Conservation (phyloP, 257 asterid species). For the Plantago elongata region DNA sequence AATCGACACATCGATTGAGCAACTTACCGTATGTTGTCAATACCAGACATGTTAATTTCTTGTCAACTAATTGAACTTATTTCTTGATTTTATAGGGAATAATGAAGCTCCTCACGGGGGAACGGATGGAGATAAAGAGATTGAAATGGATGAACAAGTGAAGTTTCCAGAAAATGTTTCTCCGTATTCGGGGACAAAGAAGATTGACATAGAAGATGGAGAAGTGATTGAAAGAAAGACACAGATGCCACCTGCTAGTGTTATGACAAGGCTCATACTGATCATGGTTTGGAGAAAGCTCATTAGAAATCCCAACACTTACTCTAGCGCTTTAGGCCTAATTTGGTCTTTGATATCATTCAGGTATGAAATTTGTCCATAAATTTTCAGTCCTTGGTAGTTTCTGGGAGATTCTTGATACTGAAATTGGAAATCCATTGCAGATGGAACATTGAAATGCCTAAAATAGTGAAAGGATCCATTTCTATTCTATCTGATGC, state of each 20-base stretch:
- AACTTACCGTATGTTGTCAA: too few relatives aligned
- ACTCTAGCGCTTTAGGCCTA: constrained; percentile 76
- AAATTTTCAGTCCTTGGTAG: background rate
- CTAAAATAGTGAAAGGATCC: constrained; percentile 75
- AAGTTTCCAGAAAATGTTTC: constrained; percentile 43
- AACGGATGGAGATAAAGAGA: constrained; percentile 51
- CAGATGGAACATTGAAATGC: constrained; percentile 94
- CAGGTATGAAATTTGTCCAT: constrained; percentile 36
- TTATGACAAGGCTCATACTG: constrained; percentile 84
- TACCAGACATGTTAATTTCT: too few relatives aligned
- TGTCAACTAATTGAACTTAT: background rate
- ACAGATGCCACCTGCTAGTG: constrained; percentile 95
- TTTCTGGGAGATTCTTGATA: background rate
- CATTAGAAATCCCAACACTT: constrained; percentile 91
- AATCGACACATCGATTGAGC: background rate
- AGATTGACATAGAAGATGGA: constrained; percentile 46
- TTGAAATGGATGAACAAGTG: constrained; percentile 46
- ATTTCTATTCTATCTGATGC: constrained; percentile 88
- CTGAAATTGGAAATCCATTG: background rate
- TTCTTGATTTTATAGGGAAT: constrained; percentile 30
- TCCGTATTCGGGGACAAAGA: constrained; percentile 58
- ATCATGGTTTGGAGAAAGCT: constrained; percentile 97
- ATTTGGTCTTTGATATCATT: constrained; percentile 83
- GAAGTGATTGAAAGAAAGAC: constrained; percentile 40
- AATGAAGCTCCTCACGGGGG: constrained; percentile 45